These are phyloP conservation scores for Aspergillus costaricaensis DNA, from an alignment of 2,329 filamentous ascomycete genomes.

Conservation along the genomic window DNA sequence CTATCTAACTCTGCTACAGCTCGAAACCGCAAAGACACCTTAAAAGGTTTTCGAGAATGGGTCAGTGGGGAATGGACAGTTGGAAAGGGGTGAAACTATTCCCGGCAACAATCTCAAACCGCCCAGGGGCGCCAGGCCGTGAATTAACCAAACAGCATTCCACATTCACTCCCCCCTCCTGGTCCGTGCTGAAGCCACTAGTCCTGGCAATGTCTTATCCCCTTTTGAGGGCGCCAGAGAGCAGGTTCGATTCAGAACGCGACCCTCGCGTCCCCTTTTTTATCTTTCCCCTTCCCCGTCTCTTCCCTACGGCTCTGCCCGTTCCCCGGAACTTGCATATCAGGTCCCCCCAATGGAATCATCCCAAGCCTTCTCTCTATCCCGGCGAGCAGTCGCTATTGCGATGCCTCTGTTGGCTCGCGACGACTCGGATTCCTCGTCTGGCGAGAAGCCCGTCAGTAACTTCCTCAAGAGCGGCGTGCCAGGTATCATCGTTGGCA, in stretches of 20 bases:
- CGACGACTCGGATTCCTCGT: not conserved
- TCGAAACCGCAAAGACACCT: not conserved
- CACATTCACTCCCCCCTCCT: not conserved
- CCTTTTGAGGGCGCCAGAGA: not conserved
- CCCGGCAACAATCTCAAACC: not conserved
- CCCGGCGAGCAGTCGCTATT: not conserved
- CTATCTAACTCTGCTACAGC: not conserved
- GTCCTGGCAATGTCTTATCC: not conserved
- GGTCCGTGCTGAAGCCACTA: not conserved
- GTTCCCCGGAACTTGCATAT: not conserved
- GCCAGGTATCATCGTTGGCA: constrained; percentile 19
- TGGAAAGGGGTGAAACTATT: not conserved
- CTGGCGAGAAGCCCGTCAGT: constrained; percentile 20
- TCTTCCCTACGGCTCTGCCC: not conserved
- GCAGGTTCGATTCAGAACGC: not conserved
- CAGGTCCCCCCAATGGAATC: not conserved
- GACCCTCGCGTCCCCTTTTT: not conserved
- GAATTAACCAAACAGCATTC: not conserved
- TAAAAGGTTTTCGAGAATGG: not conserved
- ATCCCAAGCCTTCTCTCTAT: not conserved
- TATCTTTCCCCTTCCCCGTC: not conserved
- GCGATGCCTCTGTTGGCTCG: constrained; percentile 2
- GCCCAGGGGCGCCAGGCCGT: not conserved
- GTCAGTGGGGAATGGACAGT: not conserved
- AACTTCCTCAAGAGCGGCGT: constrained; percentile 22